A percentile compares a stretch with the other conserved stretches of the same genome.
These are phyloP conservation scores for Rhizoclosmatium globosum DNA, from an alignment of 192 early-diverging fungal species.

Conservation along the genomic window DNA sequence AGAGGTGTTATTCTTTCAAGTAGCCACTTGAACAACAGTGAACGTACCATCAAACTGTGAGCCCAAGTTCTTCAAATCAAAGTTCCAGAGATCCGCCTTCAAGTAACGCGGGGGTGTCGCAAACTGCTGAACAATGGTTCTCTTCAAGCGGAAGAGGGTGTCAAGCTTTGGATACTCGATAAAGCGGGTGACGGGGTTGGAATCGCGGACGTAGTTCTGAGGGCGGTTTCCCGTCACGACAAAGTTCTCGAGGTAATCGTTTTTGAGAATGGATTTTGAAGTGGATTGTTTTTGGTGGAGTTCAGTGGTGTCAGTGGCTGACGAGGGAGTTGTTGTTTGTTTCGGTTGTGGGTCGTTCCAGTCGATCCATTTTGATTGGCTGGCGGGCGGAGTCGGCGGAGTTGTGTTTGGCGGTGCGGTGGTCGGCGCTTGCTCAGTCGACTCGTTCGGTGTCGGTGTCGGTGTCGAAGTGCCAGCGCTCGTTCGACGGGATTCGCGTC, in stretches of 20 bases:
- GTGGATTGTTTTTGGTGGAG: neutral
- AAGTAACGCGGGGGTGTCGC: conserved; percentile 59
- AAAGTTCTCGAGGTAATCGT: conserved; percentile 69
- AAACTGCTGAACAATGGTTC: conserved; percentile 41
- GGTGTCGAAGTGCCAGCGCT: too few species aligned
- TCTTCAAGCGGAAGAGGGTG: conserved; percentile 56
- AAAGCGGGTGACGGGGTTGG: conserved; percentile 56
- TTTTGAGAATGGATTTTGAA: conserved; percentile 39
- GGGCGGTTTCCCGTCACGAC: conserved; percentile 60
- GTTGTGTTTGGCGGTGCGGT: too few species aligned
- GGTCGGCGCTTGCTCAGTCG: too few species aligned
- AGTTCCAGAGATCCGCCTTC: conserved; percentile 56
- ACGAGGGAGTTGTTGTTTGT: too few species aligned
- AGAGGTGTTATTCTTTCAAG: neutral
- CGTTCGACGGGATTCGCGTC: too few species aligned
- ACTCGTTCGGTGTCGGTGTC: too few species aligned
- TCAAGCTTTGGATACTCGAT: conserved; percentile 68
- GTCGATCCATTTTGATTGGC: too few species aligned
- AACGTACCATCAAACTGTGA: conserved; percentile 56
- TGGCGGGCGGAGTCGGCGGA: too few species aligned
- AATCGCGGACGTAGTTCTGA: conserved; percentile 69
- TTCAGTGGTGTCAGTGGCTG: too few species aligned
- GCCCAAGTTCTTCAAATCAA: conserved; percentile 54
- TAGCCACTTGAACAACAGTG: neutral
- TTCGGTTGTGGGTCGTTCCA: too few species aligned